Evolutionary conservation across 192 early-diverging fungal genomes (phyloP), one percentile per base, ranked within the genome.

Genomic region (Coemansia sp.): DNA sequence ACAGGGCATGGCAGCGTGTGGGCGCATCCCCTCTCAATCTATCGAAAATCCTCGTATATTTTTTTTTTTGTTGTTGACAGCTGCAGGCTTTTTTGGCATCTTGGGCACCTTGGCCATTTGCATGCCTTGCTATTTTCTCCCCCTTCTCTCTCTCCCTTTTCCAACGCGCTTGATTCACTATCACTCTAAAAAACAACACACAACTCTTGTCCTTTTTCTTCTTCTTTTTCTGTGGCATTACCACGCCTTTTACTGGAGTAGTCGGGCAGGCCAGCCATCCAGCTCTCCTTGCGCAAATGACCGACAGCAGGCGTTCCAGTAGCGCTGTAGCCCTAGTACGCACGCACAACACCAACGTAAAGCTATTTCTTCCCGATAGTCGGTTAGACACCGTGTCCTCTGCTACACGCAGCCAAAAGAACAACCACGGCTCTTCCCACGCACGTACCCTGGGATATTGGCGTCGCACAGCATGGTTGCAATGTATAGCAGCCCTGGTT

Each of bases 391-490:
- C 33, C 33, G 33, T 10, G 33, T 36, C 10, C 33, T 36, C 33
- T 10, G 33, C 33, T 36, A 36, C 33, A 1, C 5, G 33, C 33
- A 27, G 27, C 33, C 2, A 4, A 36, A 1, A 46, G 39, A 46
- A 3, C 39, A 46, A 46, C 14, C 0, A 14, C 39, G 14, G 11
- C 53, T 31, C 51, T 54, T 63, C 61, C 61, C 62, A 64, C 62
- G 54, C 62, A 53, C 62, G 52, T 52, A 54, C 52, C 22, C n/a
- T 23, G 63, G 17, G 14, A 32, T 36, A 27, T 54, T 64, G 53
- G 54, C 52, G 53, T 36, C 36, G 54, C 54, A 54, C 33, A 33
- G n/a, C 52, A 23, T 72, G 70, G 64, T 39, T 76, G 52, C 68
- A 62, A 19, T 66, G 61, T 42, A 53, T 61, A 4, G 74, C 57